Percentiles rank a stretch among this genome's conserved stretches.
Conservation (phyloP, 495 filamentous ascomycete species). For the Aspergillus avenaceus region DNA sequence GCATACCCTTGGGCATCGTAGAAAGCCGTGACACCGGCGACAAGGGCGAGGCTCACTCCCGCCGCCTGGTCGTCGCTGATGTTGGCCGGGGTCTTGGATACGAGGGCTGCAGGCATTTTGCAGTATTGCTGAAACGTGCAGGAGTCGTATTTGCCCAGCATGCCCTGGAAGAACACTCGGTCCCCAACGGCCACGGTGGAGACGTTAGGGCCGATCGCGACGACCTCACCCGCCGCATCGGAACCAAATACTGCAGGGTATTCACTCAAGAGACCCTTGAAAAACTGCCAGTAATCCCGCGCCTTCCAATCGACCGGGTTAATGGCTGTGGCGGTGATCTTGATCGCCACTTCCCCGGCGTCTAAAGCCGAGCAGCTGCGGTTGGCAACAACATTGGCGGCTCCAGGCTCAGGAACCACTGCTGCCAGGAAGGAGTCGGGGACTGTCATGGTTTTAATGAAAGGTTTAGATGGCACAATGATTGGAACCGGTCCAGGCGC, state of each 20-base stretch:
- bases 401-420: constrained; percentile 2
- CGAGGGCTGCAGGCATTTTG: constrained; percentile 25
- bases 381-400: constrained; percentile 4
- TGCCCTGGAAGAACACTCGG: constrained; percentile 31
- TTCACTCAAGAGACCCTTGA: constrained; percentile 18
- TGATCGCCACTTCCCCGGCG: constrained; percentile 18
- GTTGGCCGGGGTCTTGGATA: constrained; percentile 27
- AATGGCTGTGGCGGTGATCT: constrained; percentile 41
- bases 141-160: constrained; percentile 25
- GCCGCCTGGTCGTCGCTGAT: constrained; percentile 38
- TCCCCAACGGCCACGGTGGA: constrained; percentile 24
- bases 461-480: too few species aligned
- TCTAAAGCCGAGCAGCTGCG: constrained; percentile 5
- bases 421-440: constrained; percentile 12
- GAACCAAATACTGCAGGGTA: constrained; percentile 39
- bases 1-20: constrained; percentile 21
- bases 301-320: constrained; percentile 40
- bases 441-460: too few species aligned
- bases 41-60: constrained; percentile 34
- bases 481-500: too few species aligned
- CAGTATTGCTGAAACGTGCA: constrained; percentile 39
- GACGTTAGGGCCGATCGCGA: constrained; percentile 29
- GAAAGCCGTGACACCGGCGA: constrained; percentile 29
- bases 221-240: constrained; percentile 36
- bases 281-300: too few species aligned